Evolutionary conservation across 305 asterid species (phyloP).

Genomic region (Fraxinus paxiana): DNA sequence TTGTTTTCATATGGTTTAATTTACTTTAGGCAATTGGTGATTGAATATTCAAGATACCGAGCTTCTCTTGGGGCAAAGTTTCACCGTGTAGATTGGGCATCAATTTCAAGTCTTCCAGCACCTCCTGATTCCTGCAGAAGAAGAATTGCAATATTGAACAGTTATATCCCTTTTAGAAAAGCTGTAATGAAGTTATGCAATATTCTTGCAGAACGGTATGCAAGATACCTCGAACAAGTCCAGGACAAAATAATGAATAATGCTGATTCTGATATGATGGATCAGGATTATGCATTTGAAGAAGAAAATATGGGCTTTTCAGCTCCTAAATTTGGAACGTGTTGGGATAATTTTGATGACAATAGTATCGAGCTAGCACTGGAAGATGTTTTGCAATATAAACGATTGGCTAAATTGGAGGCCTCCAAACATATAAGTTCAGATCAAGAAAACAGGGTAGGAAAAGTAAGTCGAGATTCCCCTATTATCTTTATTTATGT

Average conservation of each 20-base stretch:
- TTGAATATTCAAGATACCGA: slow-evolving; percentile 70
- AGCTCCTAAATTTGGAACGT: slow-evolving; percentile 26
- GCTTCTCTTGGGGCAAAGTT: slow-evolving; percentile 75
- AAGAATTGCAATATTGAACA: slow-evolving; percentile 70
- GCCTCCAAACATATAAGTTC: slow-evolving; percentile 28
- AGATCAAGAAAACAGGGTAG: slow-evolving; percentile 36
- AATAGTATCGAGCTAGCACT: slow-evolving; percentile 51
- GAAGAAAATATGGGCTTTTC: slow-evolving; percentile 27
- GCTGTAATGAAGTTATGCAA: slow-evolving; percentile 69
- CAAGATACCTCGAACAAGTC: slow-evolving; percentile 49
- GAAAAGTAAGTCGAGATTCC: slow-evolving; percentile 44
- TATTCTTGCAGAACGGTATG: slow-evolving; percentile 59
- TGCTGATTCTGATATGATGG: slow-evolving; percentile 36
- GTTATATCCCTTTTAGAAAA: slow-evolving; percentile 47
- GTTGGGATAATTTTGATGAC: slow-evolving; percentile 82
- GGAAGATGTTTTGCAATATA: slow-evolving; percentile 57
- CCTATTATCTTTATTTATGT: slow-evolving; percentile 12
- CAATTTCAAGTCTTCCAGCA: slow-evolving; percentile 77
- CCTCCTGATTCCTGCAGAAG: slow-evolving; percentile 74
- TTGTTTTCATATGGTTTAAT: slow-evolving; percentile 24
- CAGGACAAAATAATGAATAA: slow-evolving; percentile 40
- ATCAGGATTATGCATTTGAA: slow-evolving; percentile 29
- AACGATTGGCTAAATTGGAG: slow-evolving; percentile 50
- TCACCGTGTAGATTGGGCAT: slow-evolving; percentile 67
- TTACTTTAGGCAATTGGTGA: slow-evolving; percentile 68